Percentiles rank a stretch among this genome's conserved stretches.
phyloP scores from a whole-genome alignment of 495 filamentous ascomycete genomes.

The Clohesyomyces aquaticus region DNA sequence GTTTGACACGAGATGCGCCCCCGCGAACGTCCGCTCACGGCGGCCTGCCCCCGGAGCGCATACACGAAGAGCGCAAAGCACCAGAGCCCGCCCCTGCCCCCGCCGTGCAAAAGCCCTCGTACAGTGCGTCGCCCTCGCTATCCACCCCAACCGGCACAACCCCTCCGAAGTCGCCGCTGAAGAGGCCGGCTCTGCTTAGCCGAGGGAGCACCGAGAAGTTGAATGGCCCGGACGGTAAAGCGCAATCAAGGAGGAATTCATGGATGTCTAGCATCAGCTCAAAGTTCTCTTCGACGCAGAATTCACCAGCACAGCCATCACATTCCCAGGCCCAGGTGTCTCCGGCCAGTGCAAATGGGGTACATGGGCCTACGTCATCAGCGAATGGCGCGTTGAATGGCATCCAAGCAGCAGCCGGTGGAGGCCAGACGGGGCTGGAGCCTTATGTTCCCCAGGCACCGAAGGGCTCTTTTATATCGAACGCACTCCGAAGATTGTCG shows the following conservation, averaged over 20 bases:
- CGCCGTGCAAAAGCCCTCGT: constrained; percentile 5
- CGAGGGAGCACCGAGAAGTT: constrained; percentile 48
- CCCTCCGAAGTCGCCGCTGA: constrained; percentile 39
- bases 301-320: constrained; percentile 37
- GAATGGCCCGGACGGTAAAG: constrained; percentile 25
- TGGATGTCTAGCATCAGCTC: constrained; percentile 94
- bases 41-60: constrained; percentile 27
- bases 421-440: constrained; percentile 43
- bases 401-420: constrained; percentile 23
- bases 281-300: constrained; percentile 70
- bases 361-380: constrained; percentile 23
- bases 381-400: constrained; percentile 26
- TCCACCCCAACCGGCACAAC: constrained; percentile 42
- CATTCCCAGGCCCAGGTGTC: constrained; percentile 34
- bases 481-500: constrained; percentile 79
- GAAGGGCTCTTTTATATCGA: constrained; percentile 73
- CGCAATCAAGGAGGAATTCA: constrained; percentile 63
- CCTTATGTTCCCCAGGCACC: constrained; percentile 72
- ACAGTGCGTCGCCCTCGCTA: constrained; percentile 17
- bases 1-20: constrained; percentile 34
- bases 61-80: constrained; percentile 30
- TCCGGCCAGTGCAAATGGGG: constrained; percentile 21
- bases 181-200: constrained; percentile 40
- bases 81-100: constrained; percentile 18
- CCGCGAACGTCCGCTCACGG: constrained; percentile 40